Evolutionary conservation across 352 stramenopile species (phyloP), one percentile per base, ranked within the genome.

Genomic region (Phytophthora chlamydospora): DNA sequence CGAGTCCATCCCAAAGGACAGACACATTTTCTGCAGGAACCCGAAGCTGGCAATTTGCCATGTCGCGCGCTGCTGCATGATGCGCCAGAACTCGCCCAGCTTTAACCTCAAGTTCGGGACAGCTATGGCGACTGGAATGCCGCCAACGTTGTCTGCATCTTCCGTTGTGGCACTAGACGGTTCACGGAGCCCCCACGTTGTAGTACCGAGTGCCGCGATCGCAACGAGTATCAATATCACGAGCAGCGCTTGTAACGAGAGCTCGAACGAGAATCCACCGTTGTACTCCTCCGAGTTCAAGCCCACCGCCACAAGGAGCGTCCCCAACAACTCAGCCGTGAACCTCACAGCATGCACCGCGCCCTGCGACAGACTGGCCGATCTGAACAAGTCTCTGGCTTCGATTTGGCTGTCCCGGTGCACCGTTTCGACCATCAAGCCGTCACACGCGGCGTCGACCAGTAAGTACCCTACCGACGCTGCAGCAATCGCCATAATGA

Each of bases 391-490:
- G 8, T 36, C 6, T 19, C 9, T 19, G 29, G 61, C 35, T 33
- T 62, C 29, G 7, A 62, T 48, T 36, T 88, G 71, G 6, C 61
- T 75, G 43, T 91, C 80, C 5, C 73, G 71, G 41, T 92, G 80
- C 3, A 85, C 80, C 35, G 81, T 85, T 73, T 93, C 82, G 51
- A 93, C 84, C 78, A 95, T 87, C 36, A 93, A 47, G 0, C 79
- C 83, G 43, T 95, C 85, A 54, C 80, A 89, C 7, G 76, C 75
- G n/a, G 90, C 82, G 36, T 95, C 83, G 1, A 84, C 78, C 19
- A 93, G 50, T 7, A 74, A 58, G 33, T 67, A 63, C 6, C 60
- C 66, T 6, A 91, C 47, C 16, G 90, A 93, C 1, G 79, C 79
- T 17, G 85, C 60, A 10, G 72, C 62, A 33, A 77, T 73, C 8